Conservation (phyloP, 2,329 filamentous ascomycete species). For the Penicillium sp. region DNA sequence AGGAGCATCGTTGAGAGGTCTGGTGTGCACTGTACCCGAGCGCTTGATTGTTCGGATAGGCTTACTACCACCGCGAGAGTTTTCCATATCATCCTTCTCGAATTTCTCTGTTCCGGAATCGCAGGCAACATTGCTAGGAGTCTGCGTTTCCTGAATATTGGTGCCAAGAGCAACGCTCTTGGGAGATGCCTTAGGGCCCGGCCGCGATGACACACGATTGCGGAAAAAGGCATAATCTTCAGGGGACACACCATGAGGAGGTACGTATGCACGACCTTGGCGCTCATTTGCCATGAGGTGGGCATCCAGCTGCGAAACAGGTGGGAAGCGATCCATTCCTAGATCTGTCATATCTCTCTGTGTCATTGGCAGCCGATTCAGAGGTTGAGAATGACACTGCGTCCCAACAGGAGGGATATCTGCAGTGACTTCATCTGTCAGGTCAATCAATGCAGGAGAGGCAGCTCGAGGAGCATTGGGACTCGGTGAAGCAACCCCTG, state of each 20-base stretch:
- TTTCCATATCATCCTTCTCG: not conserved
- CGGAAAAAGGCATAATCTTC: not conserved
- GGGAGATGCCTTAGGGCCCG: not conserved
- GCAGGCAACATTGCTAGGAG: too few relatives aligned
- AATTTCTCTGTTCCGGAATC: too few relatives aligned
- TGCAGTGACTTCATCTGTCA: constrained; percentile 29
- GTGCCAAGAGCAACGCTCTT: not conserved
- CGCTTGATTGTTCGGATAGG: not conserved
- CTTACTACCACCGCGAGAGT: not conserved
- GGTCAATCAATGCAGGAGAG: constrained; percentile 28
- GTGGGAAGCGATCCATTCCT: constrained; percentile 28
- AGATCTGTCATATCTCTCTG: not conserved
- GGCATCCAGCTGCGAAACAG: constrained; percentile 38
- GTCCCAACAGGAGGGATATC: constrained; percentile 29
- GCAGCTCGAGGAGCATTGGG: not conserved
- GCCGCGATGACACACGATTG: not conserved
- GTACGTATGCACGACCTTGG: constrained; percentile 2
- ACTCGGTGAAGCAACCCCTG: not conserved
- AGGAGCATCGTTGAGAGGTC: not conserved
- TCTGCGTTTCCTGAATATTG: not conserved
- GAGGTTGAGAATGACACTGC: constrained; percentile 16
- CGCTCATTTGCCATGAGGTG: constrained; percentile 28
- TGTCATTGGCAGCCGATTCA: constrained; percentile 23
- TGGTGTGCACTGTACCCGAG: not conserved
- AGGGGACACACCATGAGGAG: not conserved